Conservation (phyloP, 2,329 filamentous ascomycete genomes). For the Ilyonectria sp. region DNA sequence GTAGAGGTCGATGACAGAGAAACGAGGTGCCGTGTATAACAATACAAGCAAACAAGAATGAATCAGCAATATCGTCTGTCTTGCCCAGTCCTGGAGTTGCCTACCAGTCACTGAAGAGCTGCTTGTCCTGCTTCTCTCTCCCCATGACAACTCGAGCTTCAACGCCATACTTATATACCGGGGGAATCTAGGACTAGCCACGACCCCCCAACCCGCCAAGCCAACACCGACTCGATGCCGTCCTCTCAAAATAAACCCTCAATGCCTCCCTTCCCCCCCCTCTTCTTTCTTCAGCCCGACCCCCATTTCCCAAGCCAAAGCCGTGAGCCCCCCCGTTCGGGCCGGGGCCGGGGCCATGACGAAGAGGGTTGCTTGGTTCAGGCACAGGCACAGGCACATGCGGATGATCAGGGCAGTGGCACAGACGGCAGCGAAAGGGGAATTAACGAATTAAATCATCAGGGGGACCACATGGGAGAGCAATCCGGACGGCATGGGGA, state of each 20-base stretch:
- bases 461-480: not conserved
- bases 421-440: slow-evolving; percentile 7
- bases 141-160: slow-evolving; percentile 5
- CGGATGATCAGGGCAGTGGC: not conserved
- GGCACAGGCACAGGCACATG: slow-evolving; percentile 16
- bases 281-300: slow-evolving; percentile 10
- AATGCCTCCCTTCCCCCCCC: slow-evolving; percentile 12
- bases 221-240: slow-evolving; percentile 12
- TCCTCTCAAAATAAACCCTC: slow-evolving; percentile 25
- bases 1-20: not conserved
- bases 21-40: not conserved
- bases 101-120: not conserved
- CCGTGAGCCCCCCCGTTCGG: slow-evolving; percentile 8
- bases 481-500: slow-evolving; percentile 11
- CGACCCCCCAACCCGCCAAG: slow-evolving; percentile 20
- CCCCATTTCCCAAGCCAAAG: slow-evolving; percentile 9
- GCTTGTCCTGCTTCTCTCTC: not conserved
- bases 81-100: not conserved
- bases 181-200: slow-evolving; percentile 2
- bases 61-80: not conserved
- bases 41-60: not conserved
- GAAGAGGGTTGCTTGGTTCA: slow-evolving; percentile 1
- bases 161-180: slow-evolving; percentile 23
- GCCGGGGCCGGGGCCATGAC: not conserved
- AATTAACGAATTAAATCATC: not conserved